These are phyloP conservation scores for Pyrenochaeta sp. DNA, from an alignment of 2,329 filamentous ascomycete species.

Conservation along the genomic window DNA sequence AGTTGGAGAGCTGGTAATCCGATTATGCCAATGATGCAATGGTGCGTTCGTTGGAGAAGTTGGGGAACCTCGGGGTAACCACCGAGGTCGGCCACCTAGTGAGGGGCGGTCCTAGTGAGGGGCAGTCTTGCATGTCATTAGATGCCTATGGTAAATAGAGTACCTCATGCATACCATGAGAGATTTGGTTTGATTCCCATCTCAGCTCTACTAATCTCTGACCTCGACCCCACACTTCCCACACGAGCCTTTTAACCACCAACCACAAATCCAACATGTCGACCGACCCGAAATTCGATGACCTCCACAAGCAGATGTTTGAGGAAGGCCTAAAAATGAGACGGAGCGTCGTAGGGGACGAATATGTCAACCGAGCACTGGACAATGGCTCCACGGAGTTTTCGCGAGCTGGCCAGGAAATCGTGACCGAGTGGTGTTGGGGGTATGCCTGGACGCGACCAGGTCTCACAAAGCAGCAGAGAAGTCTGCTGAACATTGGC, in stretches of 20 bases:
- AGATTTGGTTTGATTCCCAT: not conserved
- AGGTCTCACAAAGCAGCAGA: slow-evolving; percentile 67
- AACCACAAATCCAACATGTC: slow-evolving; percentile 44
- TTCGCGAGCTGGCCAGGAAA: slow-evolving; percentile 67
- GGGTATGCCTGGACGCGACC: slow-evolving; percentile 70
- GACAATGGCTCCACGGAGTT: slow-evolving; percentile 67
- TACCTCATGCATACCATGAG: not conserved
- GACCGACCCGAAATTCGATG: slow-evolving; percentile 52
- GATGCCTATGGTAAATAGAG: not conserved
- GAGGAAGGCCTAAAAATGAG: slow-evolving; percentile 69
- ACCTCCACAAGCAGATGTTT: slow-evolving; percentile 64
- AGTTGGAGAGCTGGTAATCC: not conserved
- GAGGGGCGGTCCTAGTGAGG: slow-evolving; percentile 12
- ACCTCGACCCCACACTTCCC: not conserved
- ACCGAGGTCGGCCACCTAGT: slow-evolving; percentile 26
- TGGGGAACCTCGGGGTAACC: slow-evolving; percentile 35
- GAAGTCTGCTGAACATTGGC: slow-evolving; percentile 69
- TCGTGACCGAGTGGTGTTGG: slow-evolving; percentile 72
- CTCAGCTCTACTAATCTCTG: not conserved
- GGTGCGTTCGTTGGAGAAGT: slow-evolving; percentile 19
- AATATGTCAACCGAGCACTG: slow-evolving; percentile 67
- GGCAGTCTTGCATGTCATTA: slow-evolving; percentile 2
- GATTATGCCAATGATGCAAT: slow-evolving; percentile 5
- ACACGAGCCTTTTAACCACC: slow-evolving; percentile 11
- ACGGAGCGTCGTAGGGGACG: slow-evolving; percentile 67